Conservation (phyloP, 2,329 filamentous ascomycete genomes). For the Aciculosporium take region DNA sequence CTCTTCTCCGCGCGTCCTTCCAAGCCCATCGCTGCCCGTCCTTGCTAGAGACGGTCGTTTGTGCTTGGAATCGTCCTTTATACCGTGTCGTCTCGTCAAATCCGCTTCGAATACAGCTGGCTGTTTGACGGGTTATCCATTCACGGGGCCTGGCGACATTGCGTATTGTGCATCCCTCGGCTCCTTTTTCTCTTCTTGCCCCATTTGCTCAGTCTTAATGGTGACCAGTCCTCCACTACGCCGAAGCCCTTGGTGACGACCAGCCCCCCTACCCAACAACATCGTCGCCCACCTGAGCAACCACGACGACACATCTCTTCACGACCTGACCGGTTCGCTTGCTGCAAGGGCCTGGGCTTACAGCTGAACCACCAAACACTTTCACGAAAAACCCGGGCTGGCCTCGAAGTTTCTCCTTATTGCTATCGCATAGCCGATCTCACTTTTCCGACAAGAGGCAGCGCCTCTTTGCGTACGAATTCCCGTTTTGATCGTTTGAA, state of each 20-base stretch:
- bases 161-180: slow-evolving; percentile 11
- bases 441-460: slow-evolving; percentile 13
- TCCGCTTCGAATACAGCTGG: slow-evolving; percentile 10
- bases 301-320: slow-evolving; percentile 15
- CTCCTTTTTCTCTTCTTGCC: slow-evolving; percentile 8
- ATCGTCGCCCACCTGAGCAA: slow-evolving; percentile 25
- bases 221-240: background rate
- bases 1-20: slow-evolving; percentile 14
- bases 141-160: slow-evolving; percentile 9
- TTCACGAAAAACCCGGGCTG: slow-evolving; percentile 29
- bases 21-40: slow-evolving; percentile 10
- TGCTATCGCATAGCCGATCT: slow-evolving; percentile 9
- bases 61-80: slow-evolving; percentile 1
- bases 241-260: slow-evolving; percentile 13
- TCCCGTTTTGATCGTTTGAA: background rate
- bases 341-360: slow-evolving; percentile 30
- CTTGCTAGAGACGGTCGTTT: slow-evolving; percentile 5
- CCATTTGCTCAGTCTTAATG: slow-evolving; percentile 2
- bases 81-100: slow-evolving; percentile 7
- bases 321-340: slow-evolving; percentile 25
- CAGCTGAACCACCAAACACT: slow-evolving; percentile 15
- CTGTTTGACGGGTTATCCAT: slow-evolving; percentile 9
- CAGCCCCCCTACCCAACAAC: slow-evolving; percentile 7
- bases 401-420: slow-evolving; percentile 28
- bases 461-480: slow-evolving; percentile 16